Conservation (phyloP, 176 grass and related monocot species). For the Melocanna baccifera region DNA sequence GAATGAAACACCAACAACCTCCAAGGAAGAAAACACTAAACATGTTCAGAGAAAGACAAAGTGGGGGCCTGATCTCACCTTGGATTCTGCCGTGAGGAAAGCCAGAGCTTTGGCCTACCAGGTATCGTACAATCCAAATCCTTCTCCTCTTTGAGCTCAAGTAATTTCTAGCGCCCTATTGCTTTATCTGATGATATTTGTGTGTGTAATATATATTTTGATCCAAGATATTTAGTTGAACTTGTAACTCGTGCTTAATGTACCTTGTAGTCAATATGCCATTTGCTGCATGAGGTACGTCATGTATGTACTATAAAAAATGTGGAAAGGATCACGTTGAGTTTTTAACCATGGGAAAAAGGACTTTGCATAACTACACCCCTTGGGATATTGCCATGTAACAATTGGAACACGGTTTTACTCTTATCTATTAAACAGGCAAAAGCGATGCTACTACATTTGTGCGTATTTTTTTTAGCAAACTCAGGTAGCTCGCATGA, state of each 20-base stretch:
- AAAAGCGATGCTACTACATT: no score
- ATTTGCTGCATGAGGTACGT: background rate
- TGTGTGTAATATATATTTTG: background rate
- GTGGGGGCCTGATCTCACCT: constrained; percentile 58
- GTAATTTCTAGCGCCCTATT: background rate
- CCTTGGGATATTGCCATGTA: no score
- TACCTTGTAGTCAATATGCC: background rate
- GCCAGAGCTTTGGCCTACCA: constrained; percentile 72
- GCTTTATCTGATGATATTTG: background rate
- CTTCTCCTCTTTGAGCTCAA: background rate
- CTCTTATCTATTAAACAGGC: no score
- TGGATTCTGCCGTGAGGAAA: constrained; percentile 63
- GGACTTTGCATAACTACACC: no score
- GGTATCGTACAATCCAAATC: constrained; percentile 30
- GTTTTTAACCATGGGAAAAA: no score
- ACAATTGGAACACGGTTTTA: no score
- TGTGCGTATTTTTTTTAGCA: no score
- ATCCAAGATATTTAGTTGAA: background rate
- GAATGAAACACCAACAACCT: constrained; percentile 33
- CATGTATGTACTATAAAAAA: background rate
- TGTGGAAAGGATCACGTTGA: background rate
- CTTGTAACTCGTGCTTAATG: background rate
- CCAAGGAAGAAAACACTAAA: constrained; percentile 44
- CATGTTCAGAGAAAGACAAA: constrained; percentile 77
- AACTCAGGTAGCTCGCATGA: no score